Percentiles rank a stretch among this genome's conserved stretches.
Conservation (phyloP, 208 protist species). For the Tetramitus jugosus region DNA sequence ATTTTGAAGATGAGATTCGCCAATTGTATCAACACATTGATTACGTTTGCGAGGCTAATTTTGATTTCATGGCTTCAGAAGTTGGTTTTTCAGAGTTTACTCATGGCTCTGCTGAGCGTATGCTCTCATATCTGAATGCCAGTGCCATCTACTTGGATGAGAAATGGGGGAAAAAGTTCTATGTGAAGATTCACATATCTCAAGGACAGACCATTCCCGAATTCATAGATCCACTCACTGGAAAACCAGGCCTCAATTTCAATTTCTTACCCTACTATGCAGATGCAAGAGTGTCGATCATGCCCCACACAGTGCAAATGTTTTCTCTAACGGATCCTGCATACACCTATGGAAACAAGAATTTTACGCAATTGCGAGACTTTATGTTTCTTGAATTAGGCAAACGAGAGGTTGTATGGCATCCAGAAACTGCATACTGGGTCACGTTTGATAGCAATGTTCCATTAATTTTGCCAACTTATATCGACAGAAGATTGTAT, state of each 20-base stretch:
- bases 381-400: background rate
- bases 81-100: conserved; percentile 17
- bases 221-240: conserved; percentile 14
- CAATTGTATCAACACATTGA: conserved; percentile 1
- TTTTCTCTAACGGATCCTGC: conserved; percentile 5
- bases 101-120: background rate
- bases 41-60: background rate
- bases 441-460: conserved; percentile 15
- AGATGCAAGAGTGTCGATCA: background rate
- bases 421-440: conserved; percentile 27
- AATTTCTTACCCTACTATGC: conserved; percentile 23
- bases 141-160: background rate
- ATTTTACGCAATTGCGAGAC: background rate
- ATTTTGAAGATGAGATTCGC: background rate
- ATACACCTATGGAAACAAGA: conserved; percentile 2
- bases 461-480: conserved; percentile 15
- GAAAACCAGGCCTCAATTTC: conserved; percentile 5
- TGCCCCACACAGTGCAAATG: conserved; percentile 20
- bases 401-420: background rate
- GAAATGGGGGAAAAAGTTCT: background rate
- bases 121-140: background rate
- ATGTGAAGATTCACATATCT: conserved; percentile 12
- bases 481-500: conserved; percentile 9
- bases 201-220: background rate
- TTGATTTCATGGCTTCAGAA: conserved; percentile 13